These are phyloP conservation scores for Malus domestica DNA, from an alignment of 306 rosid genomes.

Conservation along the genomic window ASM211411v1 NC_041805.1:19738501-19739000, in stretches of 20 bases:
- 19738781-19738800: conserved; percentile 74
- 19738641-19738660: conserved; percentile 58
- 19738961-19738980: conserved; percentile 64
- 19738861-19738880: conserved; percentile 94
- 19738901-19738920: conserved; percentile 65
- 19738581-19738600: conserved; percentile 94
- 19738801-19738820: conserved; percentile 85
- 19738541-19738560: not conserved
- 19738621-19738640: conserved; percentile 77
- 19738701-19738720: conserved; percentile 89
- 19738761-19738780: conserved; percentile 74
- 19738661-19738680: conserved; percentile 61
- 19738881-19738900: conserved; percentile 72
- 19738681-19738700: conserved; percentile 53
- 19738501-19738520: not conserved
- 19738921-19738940: conserved; percentile 88
- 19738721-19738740: conserved; percentile 84
- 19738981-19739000: conserved; percentile 85
- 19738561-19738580: conserved; percentile 35
- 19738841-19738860: conserved; percentile 89
- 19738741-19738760: conserved; percentile 48
- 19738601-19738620: conserved; percentile 94
- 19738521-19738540: not conserved
- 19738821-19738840: conserved; percentile 80
- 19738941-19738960: conserved; percentile 78